Conservation (phyloP, 163 green algal species). For the Chlamydomonas reinhardtii region DNA sequence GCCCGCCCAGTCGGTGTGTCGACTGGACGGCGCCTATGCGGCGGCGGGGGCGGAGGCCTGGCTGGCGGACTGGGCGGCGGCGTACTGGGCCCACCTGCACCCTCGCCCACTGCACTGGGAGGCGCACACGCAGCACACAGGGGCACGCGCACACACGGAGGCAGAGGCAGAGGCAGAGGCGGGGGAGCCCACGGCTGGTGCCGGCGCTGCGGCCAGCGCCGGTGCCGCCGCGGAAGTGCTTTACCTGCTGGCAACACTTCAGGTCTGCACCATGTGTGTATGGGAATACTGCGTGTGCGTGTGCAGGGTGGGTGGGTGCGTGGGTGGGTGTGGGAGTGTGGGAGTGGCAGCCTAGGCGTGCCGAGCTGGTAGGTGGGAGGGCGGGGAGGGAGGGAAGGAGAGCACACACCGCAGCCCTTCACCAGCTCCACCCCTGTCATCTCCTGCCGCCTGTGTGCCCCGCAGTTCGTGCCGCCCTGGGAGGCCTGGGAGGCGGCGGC, state of each 20-base stretch:
- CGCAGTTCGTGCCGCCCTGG: conserved; percentile 11
- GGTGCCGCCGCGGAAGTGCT: conserved; percentile 5
- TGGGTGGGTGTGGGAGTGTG: not conserved
- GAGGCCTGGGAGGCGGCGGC: conserved; percentile 24
- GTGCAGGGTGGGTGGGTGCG: not conserved
- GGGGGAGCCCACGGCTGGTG: no score
- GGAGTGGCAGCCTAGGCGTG: no score
- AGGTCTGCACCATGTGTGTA: no score
- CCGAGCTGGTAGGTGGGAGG: no score
- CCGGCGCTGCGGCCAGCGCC: not conserved
- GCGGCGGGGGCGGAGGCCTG: conserved; percentile 9
- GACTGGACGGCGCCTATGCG: conserved; percentile 2
- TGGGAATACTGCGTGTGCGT: not conserved
- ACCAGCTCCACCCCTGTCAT: no score
- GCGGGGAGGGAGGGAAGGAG: no score
- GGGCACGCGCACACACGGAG: no score
- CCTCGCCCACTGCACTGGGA: no score
- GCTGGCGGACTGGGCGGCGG: conserved; percentile 36
- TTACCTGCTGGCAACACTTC: conserved; percentile 27
- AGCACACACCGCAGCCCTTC: no score
- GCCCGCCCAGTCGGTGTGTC: not conserved
- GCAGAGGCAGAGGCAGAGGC: not conserved
- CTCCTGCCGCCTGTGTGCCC: no score
- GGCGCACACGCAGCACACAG: no score
- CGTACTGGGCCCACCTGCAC: conserved; percentile 3